Conservation (phyloP, 129 eudicot genomes). For the Artemisia argyi region DNA sequence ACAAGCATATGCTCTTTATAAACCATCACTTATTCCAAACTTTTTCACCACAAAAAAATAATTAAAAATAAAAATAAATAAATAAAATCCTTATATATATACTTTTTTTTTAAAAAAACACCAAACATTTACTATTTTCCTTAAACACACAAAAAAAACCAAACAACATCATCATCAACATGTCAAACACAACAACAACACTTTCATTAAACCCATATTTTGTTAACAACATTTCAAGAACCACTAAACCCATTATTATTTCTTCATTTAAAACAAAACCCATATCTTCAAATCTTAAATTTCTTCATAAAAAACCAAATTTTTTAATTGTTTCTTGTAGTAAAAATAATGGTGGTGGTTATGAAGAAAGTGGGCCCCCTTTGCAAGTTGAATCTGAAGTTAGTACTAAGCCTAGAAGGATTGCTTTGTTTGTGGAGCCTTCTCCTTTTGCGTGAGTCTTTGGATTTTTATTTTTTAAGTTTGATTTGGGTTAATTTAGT, state of each 20-base stretch:
- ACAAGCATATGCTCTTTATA: slow-evolving; percentile 24
- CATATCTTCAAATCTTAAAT: slow-evolving; percentile 20
- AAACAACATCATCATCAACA: background rate
- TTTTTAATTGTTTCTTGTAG: slow-evolving; percentile 18
- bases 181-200: no score
- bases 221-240: no score
- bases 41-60: background rate
- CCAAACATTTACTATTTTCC: no score
- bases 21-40: slow-evolving; percentile 13
- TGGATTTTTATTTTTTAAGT: slow-evolving; percentile 17
- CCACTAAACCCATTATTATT: no score
- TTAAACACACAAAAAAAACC: no score
- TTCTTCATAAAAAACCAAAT: background rate
- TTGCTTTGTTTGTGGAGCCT: slow-evolving; percentile 98
- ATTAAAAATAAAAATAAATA: no score
- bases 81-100: no score
- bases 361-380: slow-evolving; percentile 57
- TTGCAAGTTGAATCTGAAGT: slow-evolving; percentile 53
- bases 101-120: no score
- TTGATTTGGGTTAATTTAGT: no score
- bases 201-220: slow-evolving; percentile 28
- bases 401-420: slow-evolving; percentile 74
- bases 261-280: slow-evolving; percentile 6
- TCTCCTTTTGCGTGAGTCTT: slow-evolving; percentile 95
- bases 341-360: slow-evolving; percentile 61